Evolutionary conservation across 805 yeast species (phyloP).

Genomic region (Saccharomycopsis capsularis): DNA sequence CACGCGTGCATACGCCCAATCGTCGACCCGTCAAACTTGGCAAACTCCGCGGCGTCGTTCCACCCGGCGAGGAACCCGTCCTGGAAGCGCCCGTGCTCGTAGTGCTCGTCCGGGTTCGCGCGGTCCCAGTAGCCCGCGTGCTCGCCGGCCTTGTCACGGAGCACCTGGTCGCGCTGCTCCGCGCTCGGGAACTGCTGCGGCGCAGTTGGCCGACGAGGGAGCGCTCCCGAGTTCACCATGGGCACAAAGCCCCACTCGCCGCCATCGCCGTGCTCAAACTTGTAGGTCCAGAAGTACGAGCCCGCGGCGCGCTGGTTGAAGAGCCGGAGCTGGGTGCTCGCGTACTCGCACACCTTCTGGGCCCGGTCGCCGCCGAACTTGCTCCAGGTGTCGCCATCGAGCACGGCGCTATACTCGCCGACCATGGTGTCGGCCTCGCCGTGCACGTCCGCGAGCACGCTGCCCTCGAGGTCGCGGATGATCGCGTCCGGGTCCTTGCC

Average conservation of each 20-base stretch:
- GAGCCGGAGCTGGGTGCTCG: conserved; percentile 43
- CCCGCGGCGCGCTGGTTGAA: conserved; percentile 62
- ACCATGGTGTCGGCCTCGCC: conserved; percentile 61
- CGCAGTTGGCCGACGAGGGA: conserved; percentile 32
- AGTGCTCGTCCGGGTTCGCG: conserved; percentile 48
- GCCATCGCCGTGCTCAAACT: conserved; percentile 82
- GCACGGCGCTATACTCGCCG: conserved; percentile 88
- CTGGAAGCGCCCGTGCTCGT: conserved; percentile 74
- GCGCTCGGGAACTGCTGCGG: conserved; percentile 34
- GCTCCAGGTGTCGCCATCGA: conserved; percentile 72
- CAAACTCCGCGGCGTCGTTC: conserved; percentile 65
- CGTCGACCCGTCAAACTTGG: conserved; percentile 57
- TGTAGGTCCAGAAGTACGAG: conserved; percentile 83
- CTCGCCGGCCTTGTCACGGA: conserved; percentile 32
- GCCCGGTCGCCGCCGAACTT: conserved; percentile 43
- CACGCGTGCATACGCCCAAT: conserved; percentile 72
- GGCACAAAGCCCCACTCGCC: conserved; percentile 95
- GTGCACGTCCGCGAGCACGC: conserved; percentile 43
- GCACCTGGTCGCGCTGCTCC: conserved; percentile 34
- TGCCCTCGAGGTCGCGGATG: conserved; percentile 45
- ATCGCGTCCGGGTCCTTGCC: conserved; percentile 57
- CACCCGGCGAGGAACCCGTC: conserved; percentile 77
- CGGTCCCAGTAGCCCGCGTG: conserved; percentile 68
- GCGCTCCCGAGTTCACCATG: conserved; percentile 58
- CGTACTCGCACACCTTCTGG: conserved; percentile 53